Percentiles rank a stretch among this genome's conserved stretches.
Conservation (phyloP, 768 basidiomycete species). For the Boletus pseudopeckii region DNA sequence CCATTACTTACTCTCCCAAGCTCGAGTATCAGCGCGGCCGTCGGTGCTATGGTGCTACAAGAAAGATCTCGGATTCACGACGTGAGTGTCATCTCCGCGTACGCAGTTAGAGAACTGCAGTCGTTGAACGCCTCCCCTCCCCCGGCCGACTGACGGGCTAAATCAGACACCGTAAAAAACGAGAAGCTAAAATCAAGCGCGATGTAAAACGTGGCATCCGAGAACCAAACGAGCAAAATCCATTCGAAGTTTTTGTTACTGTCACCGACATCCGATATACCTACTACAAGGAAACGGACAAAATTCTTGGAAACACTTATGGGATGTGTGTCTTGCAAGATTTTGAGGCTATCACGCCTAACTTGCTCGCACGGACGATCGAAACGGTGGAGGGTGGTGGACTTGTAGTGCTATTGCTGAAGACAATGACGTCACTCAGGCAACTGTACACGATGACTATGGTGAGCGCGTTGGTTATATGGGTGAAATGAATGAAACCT, state of each 20-base stretch:
- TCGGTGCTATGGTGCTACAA: constrained; percentile 99
- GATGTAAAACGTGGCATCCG: constrained; percentile 93
- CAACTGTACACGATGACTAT: constrained; percentile 92
- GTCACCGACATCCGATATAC: constrained; percentile 99
- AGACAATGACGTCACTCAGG: constrained; percentile 90
- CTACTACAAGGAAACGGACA: constrained; percentile 98
- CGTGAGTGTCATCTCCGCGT: constrained; percentile 42
- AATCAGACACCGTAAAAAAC: constrained; percentile 87
- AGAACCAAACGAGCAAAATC: constrained; percentile 92
- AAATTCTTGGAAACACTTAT: constrained; percentile 95
- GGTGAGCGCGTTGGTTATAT: constrained; percentile 34
- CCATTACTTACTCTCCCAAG: constrained; percentile 92
- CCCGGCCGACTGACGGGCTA: background rate
- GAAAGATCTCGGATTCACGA: constrained; percentile 96
- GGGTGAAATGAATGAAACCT: background rate
- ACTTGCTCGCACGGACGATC: constrained; percentile 92
- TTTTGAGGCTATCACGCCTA: constrained; percentile 97
- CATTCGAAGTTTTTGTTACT: constrained; percentile 97
- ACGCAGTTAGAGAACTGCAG: background rate
- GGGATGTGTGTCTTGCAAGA: constrained; percentile 97
- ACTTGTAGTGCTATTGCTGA: constrained; percentile 81
- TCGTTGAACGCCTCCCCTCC: background rate
- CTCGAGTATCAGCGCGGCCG: constrained; percentile 81
- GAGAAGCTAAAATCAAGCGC: constrained; percentile 94
- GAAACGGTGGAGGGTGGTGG: constrained; percentile 98